A percentile compares a stretch with the other conserved stretches of the same genome.
Conservation (phyloP, 352 stramenopile species). For the Phytophthora sansomeana region DNA sequence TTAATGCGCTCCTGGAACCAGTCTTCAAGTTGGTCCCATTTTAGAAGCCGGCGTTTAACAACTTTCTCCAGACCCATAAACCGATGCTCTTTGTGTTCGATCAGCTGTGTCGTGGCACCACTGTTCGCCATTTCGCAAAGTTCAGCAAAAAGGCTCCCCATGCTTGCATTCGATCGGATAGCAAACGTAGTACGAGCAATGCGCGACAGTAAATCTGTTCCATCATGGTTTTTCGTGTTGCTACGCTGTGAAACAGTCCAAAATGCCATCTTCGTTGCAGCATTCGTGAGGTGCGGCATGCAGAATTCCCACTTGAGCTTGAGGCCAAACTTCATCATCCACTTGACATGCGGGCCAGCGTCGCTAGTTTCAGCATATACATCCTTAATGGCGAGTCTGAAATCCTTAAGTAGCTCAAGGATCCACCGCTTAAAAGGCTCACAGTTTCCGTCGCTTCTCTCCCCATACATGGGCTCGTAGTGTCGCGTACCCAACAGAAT, state of each 20-base stretch:
- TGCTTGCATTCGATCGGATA: slow-evolving; percentile 12
- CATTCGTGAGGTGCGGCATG: slow-evolving; percentile 6
- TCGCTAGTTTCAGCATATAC: slow-evolving; percentile 1
- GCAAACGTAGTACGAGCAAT: slow-evolving; percentile 5
- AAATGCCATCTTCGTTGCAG: slow-evolving; percentile 12
- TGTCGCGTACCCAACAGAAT: slow-evolving; percentile 3
- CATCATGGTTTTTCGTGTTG: background rate
- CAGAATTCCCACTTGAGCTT: background rate
- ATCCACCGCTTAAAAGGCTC: slow-evolving; percentile 8
- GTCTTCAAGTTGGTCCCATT: slow-evolving; percentile 23
- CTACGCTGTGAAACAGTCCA: slow-evolving; percentile 1
- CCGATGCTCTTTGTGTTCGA: slow-evolving; percentile 12
- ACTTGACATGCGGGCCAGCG: background rate
- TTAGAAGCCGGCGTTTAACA: slow-evolving; percentile 7
- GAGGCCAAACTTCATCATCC: background rate
- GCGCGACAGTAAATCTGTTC: slow-evolving; percentile 4
- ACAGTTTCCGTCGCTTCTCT: background rate
- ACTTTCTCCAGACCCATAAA: slow-evolving; percentile 19
- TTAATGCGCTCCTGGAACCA: slow-evolving; percentile 18
- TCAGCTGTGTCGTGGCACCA: background rate
- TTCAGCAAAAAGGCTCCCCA: slow-evolving; percentile 16
- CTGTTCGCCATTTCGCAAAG: slow-evolving; percentile 4
- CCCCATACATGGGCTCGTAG: slow-evolving; percentile 5
- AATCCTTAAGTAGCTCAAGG: background rate
- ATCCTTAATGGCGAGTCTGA: background rate